Conservation (phyloP, 2,329 filamentous ascomycete species). For the Penicillium sclerotigenum region DNA sequence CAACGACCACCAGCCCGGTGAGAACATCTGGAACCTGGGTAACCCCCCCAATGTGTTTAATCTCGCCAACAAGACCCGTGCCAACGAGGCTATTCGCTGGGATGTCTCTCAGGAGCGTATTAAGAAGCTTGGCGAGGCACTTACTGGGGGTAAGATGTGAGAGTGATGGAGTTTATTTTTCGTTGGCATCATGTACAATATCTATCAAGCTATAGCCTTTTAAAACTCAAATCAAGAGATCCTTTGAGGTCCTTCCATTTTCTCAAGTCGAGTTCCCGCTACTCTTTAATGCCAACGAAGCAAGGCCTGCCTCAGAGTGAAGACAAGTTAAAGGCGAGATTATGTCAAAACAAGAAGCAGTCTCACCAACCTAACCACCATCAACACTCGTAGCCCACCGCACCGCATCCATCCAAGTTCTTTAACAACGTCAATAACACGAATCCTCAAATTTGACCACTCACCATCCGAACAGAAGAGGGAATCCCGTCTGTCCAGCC, state of each 20-base stretch:
- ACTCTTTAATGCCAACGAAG: background rate
- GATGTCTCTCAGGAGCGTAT: constrained; percentile 55
- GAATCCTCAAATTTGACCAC: background rate
- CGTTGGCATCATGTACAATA: constrained; percentile 24
- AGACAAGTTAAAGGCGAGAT: background rate
- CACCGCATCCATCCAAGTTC: background rate
- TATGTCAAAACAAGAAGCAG: background rate
- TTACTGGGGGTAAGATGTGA: constrained; percentile 64
- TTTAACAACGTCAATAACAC: background rate
- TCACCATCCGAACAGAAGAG: background rate
- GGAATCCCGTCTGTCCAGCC: background rate
- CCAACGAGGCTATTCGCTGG: constrained; percentile 36
- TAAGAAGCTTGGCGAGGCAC: constrained; percentile 62
- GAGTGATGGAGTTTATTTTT: constrained; percentile 5
- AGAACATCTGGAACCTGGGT: constrained; percentile 53
- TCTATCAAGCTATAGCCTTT: constrained; percentile 19
- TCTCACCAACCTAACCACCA: background rate
- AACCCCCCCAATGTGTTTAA: constrained; percentile 42
- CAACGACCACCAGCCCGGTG: constrained; percentile 42
- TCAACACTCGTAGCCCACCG: background rate
- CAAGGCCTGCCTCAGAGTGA: no score
- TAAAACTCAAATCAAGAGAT: constrained; percentile 7
- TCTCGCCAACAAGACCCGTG: constrained; percentile 31
- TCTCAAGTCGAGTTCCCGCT: background rate
- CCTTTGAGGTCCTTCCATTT: background rate